Conservation (phyloP, 2,329 filamentous ascomycete genomes). For the Sclerotinia subarctica region DNA sequence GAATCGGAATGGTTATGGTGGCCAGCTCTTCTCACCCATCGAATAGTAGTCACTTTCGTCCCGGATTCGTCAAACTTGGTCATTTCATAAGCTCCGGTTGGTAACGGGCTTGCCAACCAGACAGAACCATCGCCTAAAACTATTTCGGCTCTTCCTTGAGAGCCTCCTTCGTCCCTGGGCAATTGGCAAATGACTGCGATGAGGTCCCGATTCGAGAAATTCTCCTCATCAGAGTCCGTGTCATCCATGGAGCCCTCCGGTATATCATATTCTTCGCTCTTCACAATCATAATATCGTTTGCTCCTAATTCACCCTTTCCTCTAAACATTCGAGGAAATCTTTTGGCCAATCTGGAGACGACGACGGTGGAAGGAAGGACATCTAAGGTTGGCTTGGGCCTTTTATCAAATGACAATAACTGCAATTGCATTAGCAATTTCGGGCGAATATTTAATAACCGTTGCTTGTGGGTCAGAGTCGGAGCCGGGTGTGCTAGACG, state of each 20-base stretch:
- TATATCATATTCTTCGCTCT: conserved; percentile 62
- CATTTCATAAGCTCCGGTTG: conserved; percentile 64
- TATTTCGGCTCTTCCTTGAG: conserved; percentile 51
- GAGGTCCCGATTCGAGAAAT: conserved; percentile 51
- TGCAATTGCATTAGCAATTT: conserved; percentile 71
- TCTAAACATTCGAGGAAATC: conserved; percentile 62
- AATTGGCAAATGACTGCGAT: conserved; percentile 67
- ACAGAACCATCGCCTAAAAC: conserved; percentile 61
- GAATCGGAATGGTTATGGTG: conserved; percentile 39
- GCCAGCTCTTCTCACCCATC: conserved; percentile 61
- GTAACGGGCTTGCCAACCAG: conserved; percentile 53
- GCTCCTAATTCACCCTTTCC: conserved; percentile 61
- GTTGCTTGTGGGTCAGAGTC: conserved; percentile 55
- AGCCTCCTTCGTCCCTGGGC: conserved; percentile 50
- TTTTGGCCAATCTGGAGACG: conserved; percentile 56
- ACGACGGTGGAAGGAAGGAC: conserved; percentile 68
- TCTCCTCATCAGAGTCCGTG: conserved; percentile 50
- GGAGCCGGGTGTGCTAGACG: conserved; percentile 66
- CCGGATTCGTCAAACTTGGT: conserved; percentile 52
- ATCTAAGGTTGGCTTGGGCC: conserved; percentile 67
- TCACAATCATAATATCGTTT: conserved; percentile 68
- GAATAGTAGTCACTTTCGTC: conserved; percentile 52
- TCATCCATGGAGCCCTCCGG: conserved; percentile 49
- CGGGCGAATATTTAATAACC: conserved; percentile 60
- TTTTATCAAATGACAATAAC: conserved; percentile 55